Conservation (phyloP, 2,329 filamentous ascomycete species). For the Talaromyces sp. region DNA sequence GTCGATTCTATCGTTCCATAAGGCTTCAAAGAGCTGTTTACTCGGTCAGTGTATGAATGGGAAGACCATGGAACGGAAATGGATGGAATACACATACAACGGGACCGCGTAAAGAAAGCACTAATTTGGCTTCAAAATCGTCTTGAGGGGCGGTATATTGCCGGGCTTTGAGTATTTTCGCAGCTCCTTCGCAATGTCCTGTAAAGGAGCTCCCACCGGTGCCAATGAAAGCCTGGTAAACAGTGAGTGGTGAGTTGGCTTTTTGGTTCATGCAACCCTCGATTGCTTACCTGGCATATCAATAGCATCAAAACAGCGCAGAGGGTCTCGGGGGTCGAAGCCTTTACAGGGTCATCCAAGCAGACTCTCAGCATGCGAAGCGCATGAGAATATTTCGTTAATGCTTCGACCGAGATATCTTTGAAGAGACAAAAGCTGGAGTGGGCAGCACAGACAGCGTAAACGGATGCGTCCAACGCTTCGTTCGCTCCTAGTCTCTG, state of each 20-base stretch:
- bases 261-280: neutral
- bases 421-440: conserved; percentile 18
- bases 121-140: conserved; percentile 28
- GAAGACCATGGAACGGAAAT: neutral
- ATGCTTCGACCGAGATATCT: conserved; percentile 13
- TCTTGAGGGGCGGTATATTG: conserved; percentile 24
- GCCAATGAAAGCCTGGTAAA: neutral
- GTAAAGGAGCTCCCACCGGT: conserved; percentile 2
- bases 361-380: conserved; percentile 21
- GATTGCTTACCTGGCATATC: conserved; percentile 23
- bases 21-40: conserved; percentile 29
- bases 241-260: neutral
- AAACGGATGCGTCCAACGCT: conserved; percentile 40
- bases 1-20: conserved; percentile 29
- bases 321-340: conserved; percentile 27
- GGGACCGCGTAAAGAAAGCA: conserved; percentile 29
- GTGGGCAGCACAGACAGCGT: conserved; percentile 25
- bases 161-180: conserved; percentile 30
- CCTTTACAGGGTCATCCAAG: conserved; percentile 27
- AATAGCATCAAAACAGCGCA: conserved; percentile 33
- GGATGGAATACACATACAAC: conserved; percentile 21
- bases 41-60: neutral
- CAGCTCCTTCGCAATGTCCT: conserved; percentile 31
- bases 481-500: conserved; percentile 40
- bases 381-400: conserved; percentile 28